Percentiles rank a stretch among this genome's conserved stretches.
phyloP scores from a whole-genome alignment of 768 basidiomycete species.

The Heimioporus sp. region DNA sequence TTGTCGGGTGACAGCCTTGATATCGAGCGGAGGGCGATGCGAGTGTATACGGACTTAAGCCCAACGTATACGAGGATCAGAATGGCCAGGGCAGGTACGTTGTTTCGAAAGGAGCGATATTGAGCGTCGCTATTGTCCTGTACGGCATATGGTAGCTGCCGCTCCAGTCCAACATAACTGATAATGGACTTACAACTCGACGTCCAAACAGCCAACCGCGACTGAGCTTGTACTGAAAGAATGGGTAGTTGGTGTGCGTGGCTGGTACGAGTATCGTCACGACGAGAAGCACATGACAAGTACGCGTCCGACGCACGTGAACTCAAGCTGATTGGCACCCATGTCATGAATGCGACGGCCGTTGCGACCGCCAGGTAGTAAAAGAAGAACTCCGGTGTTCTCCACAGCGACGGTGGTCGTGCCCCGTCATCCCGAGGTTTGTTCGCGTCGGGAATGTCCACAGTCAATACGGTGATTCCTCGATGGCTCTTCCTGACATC shows the following conservation, averaged over 20 bases:
- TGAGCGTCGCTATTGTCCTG: constrained; percentile 94
- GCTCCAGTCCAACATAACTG: background rate
- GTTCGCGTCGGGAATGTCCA: constrained; percentile 49
- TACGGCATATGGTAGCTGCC: background rate
- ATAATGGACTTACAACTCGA: constrained; percentile 56
- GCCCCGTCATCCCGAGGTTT: constrained; percentile 24
- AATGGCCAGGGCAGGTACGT: constrained; percentile 59
- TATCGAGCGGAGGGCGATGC: constrained; percentile 19
- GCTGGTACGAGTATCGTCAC: constrained; percentile 41
- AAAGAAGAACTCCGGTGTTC: constrained; percentile 72
- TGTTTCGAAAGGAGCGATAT: constrained; percentile 84
- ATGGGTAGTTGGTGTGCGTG: constrained; percentile 69
- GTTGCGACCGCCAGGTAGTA: constrained; percentile 64
- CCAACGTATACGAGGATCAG: constrained; percentile 55
- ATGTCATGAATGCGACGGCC: constrained; percentile 72
- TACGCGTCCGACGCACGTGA: constrained; percentile 51
- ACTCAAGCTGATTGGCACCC: constrained; percentile 73
- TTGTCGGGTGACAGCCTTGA: constrained; percentile 26
- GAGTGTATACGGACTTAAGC: constrained; percentile 51
- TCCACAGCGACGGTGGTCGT: constrained; percentile 62
- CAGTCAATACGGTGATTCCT: constrained; percentile 50
- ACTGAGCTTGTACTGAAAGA: constrained; percentile 57
- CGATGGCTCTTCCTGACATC: constrained; percentile 1
- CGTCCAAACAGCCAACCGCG: constrained; percentile 83
- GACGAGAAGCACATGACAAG: constrained; percentile 1